Base-by-base conservation (phyloP, 2,329 filamentous ascomycete species). In the Chalaropsis thielavioides region DNA sequence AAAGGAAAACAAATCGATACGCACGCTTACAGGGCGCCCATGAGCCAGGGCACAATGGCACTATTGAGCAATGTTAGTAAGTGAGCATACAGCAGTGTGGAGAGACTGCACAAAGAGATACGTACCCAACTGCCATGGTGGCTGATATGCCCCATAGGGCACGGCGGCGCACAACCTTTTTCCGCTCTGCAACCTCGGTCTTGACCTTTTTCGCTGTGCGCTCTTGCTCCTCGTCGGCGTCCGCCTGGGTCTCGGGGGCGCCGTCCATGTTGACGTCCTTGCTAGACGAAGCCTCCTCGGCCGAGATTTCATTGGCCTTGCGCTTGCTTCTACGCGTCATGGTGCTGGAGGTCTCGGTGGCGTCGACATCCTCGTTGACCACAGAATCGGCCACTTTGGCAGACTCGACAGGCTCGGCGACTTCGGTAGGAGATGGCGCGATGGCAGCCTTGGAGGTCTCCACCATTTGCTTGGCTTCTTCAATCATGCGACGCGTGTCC, bases 51-150 rank as follows among this genome's bases (percentile, higher is more conserved):
- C 66, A 80, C 78, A 63, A 81, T 71, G 40, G 79, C 79, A 67
- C 76, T 78, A 63, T 51, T 22, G 24, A 24, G n/a, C 44, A 64
- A 54, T 65, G 49, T 1, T 38, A 7, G 24, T 22, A 31, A 59
- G 68, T 70, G 70, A 73, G 69, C 61, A 61, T 7, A 49, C 35
- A n/a, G 44, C 41, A 8, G 43, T 27, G 19, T 49, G 6, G 51
- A 15, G 41, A 64, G 71, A 17, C 13, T n/a, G 15, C 3, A 58
- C 13, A 43, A n/a, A n/a, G 15, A 41, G 22, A 60, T 51, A 87
- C 91, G 78, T 83, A 97, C 94, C 92, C 92, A 74, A 96, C 82
- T 66, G 89, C 90, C 73, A 96, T 81, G 59, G 90, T 94, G 66
- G 90, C 90, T 68, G 87, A 89, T 63, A 97, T 83, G 66, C 94